Percentiles rank a stretch among this genome's conserved stretches.
Conservation (phyloP, 2,329 filamentous ascomycete species). For the Pseudopyrenochaeta lycopersici region DNA sequence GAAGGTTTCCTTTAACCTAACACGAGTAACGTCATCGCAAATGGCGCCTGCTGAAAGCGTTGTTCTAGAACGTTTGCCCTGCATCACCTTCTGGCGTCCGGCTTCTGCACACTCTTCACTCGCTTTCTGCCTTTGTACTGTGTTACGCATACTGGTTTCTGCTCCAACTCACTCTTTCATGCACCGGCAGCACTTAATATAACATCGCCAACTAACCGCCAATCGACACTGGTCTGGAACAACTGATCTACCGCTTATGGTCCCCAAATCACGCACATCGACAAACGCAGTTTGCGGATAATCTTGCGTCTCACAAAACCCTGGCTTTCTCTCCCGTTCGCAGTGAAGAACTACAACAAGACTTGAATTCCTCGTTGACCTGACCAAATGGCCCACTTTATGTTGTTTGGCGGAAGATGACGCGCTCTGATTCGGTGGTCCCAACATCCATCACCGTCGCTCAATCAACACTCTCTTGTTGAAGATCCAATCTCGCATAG, state of each 20-base stretch:
- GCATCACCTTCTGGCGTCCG: slow-evolving; percentile 5
- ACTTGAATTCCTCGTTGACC: neutral
- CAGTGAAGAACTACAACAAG: neutral
- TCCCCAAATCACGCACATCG: slow-evolving; percentile 20
- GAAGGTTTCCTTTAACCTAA: slow-evolving; percentile 9
- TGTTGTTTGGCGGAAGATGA: neutral
- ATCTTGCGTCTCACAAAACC: slow-evolving; percentile 9
- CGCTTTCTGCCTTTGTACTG: slow-evolving; percentile 5
- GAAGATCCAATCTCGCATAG: neutral
- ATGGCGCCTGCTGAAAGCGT: slow-evolving; percentile 12
- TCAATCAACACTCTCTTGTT: neutral
- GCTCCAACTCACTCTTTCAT: slow-evolving; percentile 1
- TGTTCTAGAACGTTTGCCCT: slow-evolving; percentile 25
- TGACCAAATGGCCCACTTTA: neutral
- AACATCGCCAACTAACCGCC: slow-evolving; percentile 3
- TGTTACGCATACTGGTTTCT: neutral
- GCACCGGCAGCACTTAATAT: neutral
- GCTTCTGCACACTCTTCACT: slow-evolving; percentile 3
- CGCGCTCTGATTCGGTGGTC: too few species aligned
- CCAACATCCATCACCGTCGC: neutral
- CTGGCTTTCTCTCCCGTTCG: slow-evolving; percentile 1
- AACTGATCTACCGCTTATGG: slow-evolving; percentile 25
- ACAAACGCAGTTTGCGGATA: slow-evolving; percentile 10
- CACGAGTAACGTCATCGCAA: slow-evolving; percentile 22
- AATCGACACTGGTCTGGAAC: slow-evolving; percentile 24